These are phyloP conservation scores for Macrophomina pseudophaseolina DNA, from an alignment of 2,329 filamentous ascomycete genomes.

Conservation along the genomic window DNA sequence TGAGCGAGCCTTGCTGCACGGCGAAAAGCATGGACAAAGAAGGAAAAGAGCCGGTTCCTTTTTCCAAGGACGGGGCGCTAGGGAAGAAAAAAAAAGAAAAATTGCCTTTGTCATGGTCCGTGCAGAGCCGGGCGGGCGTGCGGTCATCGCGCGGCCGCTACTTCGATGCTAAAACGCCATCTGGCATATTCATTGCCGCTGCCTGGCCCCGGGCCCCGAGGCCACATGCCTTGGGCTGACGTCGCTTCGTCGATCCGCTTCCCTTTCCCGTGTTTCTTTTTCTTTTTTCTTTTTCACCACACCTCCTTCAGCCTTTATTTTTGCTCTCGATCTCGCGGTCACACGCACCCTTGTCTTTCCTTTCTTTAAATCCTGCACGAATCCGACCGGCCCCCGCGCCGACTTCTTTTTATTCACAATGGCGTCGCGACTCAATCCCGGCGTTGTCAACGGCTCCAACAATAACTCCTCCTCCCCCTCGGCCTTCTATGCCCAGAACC, in stretches of 20 bases:
- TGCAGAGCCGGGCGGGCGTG: too few relatives aligned
- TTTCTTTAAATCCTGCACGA: not conserved
- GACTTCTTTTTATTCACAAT: not conserved
- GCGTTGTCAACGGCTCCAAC: not conserved
- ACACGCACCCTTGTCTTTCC: not conserved
- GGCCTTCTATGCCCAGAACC: constrained; percentile 9
- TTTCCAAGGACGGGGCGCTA: not conserved
- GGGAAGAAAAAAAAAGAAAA: constrained; percentile 6
- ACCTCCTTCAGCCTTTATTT: not conserved
- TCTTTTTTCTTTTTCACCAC: constrained; percentile 8
- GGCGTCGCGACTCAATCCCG: constrained; percentile 16
- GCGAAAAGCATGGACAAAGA: not conserved
- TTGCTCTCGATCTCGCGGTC: not conserved
- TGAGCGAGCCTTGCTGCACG: not conserved
- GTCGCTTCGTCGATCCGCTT: not conserved
- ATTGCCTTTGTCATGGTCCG: not conserved
- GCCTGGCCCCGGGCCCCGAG: too few relatives aligned
- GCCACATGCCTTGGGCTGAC: too few relatives aligned
- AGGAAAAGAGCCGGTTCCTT: not conserved
- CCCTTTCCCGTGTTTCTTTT: constrained; percentile 10
- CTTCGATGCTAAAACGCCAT: too few relatives aligned
- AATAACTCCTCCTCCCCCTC: not conserved
- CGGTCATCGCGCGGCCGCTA: too few relatives aligned
- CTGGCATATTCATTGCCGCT: not conserved
- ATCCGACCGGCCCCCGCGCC: not conserved